Percentiles rank a stretch among this genome's conserved stretches.
Evolutionary conservation across 1,139 yeast species (phyloP).

Genomic region (Pichia sp.): DNA sequence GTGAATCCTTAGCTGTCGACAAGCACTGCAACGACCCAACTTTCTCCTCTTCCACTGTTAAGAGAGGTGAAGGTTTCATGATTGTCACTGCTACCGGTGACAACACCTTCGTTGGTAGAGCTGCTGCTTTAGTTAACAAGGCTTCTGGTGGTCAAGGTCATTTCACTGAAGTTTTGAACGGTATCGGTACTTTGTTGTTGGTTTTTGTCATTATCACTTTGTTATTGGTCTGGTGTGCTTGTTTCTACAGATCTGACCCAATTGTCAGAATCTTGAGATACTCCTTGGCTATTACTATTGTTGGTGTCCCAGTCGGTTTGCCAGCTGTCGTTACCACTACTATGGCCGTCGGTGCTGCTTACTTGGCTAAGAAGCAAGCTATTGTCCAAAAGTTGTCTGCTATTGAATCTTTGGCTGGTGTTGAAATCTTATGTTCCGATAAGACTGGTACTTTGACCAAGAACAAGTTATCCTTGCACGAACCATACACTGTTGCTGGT

Average conservation of each 20-base stretch:
- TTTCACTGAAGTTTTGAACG: slow-evolving; percentile 96
- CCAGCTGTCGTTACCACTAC: slow-evolving; percentile 99
- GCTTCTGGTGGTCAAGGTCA: slow-evolving; percentile 94
- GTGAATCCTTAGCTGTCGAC: slow-evolving; percentile 96
- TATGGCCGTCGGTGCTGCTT: slow-evolving; percentile 99
- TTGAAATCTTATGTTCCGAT: slow-evolving; percentile 97
- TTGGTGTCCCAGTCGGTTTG: slow-evolving; percentile 99
- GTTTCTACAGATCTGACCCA: slow-evolving; percentile 89
- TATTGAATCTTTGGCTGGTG: slow-evolving; percentile 92
- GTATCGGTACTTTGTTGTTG: slow-evolving; percentile 91
- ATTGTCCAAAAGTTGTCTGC: slow-evolving; percentile 98
- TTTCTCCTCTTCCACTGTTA: slow-evolving; percentile 93
- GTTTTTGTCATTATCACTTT: slow-evolving; percentile 86
- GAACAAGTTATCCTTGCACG: slow-evolving; percentile 92
- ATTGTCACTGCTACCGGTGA: slow-evolving; percentile 96
- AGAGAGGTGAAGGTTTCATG: slow-evolving; percentile 97
- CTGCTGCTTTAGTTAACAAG: slow-evolving; percentile 89
- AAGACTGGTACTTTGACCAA: slow-evolving; percentile 99
- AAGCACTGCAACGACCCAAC: slow-evolving; percentile 83
- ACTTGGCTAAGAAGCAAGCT: slow-evolving; percentile 97
- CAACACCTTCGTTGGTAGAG: slow-evolving; percentile 89
- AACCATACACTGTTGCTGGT: slow-evolving; percentile 99
- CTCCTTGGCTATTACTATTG: slow-evolving; percentile 95
- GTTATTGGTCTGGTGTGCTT: slow-evolving; percentile 87
- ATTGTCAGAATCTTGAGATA: slow-evolving; percentile 90